Evolutionary conservation across 352 stramenopile species (phyloP), one percentile per base, ranked within the genome.

Genomic region (Salisapilia sapeloensis): DNA sequence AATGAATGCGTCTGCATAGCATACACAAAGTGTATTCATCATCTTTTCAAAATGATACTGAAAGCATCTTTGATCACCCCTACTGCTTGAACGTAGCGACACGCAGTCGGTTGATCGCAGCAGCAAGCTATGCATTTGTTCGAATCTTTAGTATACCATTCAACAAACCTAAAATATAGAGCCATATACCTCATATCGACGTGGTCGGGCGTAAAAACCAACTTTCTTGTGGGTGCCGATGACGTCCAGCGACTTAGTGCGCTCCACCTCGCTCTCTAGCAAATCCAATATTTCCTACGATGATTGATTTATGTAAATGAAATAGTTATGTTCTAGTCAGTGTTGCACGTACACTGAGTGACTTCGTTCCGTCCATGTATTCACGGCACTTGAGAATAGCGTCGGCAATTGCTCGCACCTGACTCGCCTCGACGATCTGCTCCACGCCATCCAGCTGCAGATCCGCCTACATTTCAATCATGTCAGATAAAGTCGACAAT

Each of bases 371-470:
- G 19, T 84, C 56, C 64, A 84, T 84, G 17, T 57, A 64, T 6
- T 35, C 56, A 0, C 57, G 49, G 14, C 48, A 31, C 25, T 72
- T 70, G 19, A 71, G 33, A 28, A 91, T 63, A 17, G 51, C 55
- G 26, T 90, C 67, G 0, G 70, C 66, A 34, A 92, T 91, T 2
- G 74, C 60, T 4, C 72, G 70, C 14, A 87, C 69, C 69, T 95
- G 82, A 23, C 75, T 86, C 1, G 62, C 41, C 40, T 95, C 83
- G 2, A 94, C 80, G 20, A 95, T 70, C 46, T 95, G 83, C 28
- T 93, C 78, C 2, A 95, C 59, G 0, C 57, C 77, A 5, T 49
- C 44, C 40, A 95, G 42, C 37, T 95, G 64, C 38, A 93, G 59
- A 44, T 93, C 76, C 24, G 80, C 48, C 64, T 83, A 28, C 18